Base-by-base conservation (phyloP, 2,329 filamentous ascomycete species). In the Sporothrix humicola region DNA sequence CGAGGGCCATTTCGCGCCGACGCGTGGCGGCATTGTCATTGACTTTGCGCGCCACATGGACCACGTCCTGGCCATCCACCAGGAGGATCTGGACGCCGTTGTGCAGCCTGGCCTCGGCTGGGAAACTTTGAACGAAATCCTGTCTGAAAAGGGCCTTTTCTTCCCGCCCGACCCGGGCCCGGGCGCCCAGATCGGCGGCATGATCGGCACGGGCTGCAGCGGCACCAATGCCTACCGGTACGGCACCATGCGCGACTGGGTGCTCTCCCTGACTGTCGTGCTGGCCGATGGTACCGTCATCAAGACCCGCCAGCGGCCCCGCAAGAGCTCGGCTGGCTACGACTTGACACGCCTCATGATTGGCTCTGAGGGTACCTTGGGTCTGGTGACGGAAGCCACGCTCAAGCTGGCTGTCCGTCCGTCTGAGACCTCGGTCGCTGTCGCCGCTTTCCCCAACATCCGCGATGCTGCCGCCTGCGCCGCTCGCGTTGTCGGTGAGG, bases 191-290 rank as follows among this genome's bases (percentile, higher is more conserved):
- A 97, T 98, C 78, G 94, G 94, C 73, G 94, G 94, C 72, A 94
- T 94, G 92, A 89, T 94, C 48, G 92, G 91, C 26, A 94, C 92
- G 2, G 88, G 88, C 50, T 89, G 87, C 83, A 89, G 86, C 79
- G 94, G 94, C 74, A 97, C 94, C 15, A 97, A 97, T 81, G 91
- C 94, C 17, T 97, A 97, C 84, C 88, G 94, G 73, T 97, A 97
- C 81, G 95, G 94, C 75, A 97, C 94, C 1, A 97, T 97, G 94
- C 91, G 93, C 76, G 94, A 97, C 80, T 97, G 94, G 94, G 95
- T 97, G 13, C 84, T 97, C 26, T 92, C 89, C 72, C 83, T 97
- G 77, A 97, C 94, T 0, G 93, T 97, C 3, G 94, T 97, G 12
- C 87, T 97, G 78, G 94, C 94, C 20, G 95, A 97, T 81, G 94